Evolutionary conservation across 208 protist species (phyloP).

Genomic region (Trypanosoma mega): DNA sequence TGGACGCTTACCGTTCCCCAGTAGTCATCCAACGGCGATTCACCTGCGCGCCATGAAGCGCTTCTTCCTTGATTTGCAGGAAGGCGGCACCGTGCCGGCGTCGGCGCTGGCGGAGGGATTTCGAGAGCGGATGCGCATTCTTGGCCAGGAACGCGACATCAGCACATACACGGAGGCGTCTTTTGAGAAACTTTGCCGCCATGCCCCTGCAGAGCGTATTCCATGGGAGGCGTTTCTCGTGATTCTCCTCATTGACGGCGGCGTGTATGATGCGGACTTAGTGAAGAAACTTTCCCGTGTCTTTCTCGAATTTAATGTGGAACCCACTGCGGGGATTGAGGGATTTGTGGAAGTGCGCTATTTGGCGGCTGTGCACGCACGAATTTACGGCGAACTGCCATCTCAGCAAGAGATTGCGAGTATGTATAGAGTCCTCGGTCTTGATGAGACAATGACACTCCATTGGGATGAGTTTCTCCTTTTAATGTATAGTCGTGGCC

Average conservation of each 20-base stretch:
- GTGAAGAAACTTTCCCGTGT: slow-evolving; percentile 38
- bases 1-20: slow-evolving; percentile 26
- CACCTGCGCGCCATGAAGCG: slow-evolving; percentile 69
- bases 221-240: slow-evolving; percentile 66
- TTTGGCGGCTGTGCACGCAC: slow-evolving; percentile 41
- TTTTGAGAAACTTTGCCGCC: slow-evolving; percentile 29
- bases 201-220: slow-evolving; percentile 35
- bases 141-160: slow-evolving; percentile 29
- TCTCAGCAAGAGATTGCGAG: slow-evolving; percentile 25
- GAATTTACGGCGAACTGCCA: slow-evolving; percentile 37
- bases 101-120: slow-evolving; percentile 29
- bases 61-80: slow-evolving; percentile 41
- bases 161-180: slow-evolving; percentile 34
- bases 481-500: slow-evolving; percentile 46
- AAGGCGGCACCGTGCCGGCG: slow-evolving; percentile 28
- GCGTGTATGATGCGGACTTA: slow-evolving; percentile 38
- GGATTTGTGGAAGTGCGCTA: slow-evolving; percentile 52
- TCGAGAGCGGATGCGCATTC: slow-evolving; percentile 39
- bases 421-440: slow-evolving; percentile 35
- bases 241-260: slow-evolving; percentile 50
- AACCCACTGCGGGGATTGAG: slow-evolving; percentile 27
- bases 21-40: slow-evolving; percentile 55
- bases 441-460: slow-evolving; percentile 57
- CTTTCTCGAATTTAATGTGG: slow-evolving; percentile 72
- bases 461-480: slow-evolving; percentile 82